Evolutionary conservation across 768 basidiomycete genomes (phyloP), one percentile per base, ranked within the genome.

Genomic region (Kwoniella botswanensis): DNA sequence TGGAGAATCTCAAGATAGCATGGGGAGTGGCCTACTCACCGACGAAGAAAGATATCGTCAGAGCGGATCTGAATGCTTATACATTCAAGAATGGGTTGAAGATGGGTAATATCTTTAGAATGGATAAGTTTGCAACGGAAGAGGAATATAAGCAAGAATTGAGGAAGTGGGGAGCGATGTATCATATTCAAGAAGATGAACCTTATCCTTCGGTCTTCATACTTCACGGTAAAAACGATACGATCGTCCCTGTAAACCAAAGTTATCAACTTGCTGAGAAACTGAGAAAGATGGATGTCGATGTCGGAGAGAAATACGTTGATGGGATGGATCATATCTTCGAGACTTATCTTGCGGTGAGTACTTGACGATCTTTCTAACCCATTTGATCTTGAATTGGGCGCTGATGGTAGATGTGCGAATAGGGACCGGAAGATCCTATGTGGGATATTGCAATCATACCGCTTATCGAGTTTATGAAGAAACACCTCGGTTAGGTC

Each of bases 391-490:
- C 0, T 3, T 18, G 12, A 17, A 2, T 21, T 26, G 62, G 17
- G 52, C 0, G 21, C 10, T 58, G 13, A 35, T 41, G 18, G 17
- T 60, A 18, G 50, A 41, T 52, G 24, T 22, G 10, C 2, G 3
- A 10, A 15, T 24, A 71, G 71, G 60, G 65, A 15, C 65, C 71
- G 4, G 44, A 63, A 17, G 61, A 60, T 53, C 22, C 29, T 1
- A 61, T 60, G 18, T 71, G 71, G 71, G 55, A 63, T n/a, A 57
- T 10, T 22, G 67, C 55, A 22, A 61, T 71, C 13, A 60, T 42
- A 21, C 71, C 71, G 0, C 35, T 65, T 13, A 43, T 62, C 1
- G 24, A 63, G 4, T 71, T 71, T 52, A 41, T 71, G 54, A 57
- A 50, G 17, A 50, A 59, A 13, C 65, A 67, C 24, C 17, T 55